Conservation (phyloP, 768 basidiomycete genomes). For the Sistotremastrum niveocremeum region DNA sequence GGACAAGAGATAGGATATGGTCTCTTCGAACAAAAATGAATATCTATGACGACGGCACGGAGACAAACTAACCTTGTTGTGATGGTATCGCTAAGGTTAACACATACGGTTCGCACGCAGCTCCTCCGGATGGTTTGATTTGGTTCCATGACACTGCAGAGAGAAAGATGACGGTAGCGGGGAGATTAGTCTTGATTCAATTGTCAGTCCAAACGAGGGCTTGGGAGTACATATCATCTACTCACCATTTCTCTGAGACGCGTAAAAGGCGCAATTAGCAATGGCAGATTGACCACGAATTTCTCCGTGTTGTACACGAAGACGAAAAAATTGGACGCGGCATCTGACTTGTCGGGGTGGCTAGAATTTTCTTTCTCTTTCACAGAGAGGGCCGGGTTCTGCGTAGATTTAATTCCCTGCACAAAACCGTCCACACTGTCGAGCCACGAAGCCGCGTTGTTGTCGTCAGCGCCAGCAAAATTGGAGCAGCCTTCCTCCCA, state of each 20-base stretch:
- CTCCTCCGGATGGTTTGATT: slow-evolving; percentile 53
- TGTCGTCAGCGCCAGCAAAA: slow-evolving; percentile 24
- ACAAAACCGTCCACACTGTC: slow-evolving; percentile 56
- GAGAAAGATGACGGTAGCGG: slow-evolving; percentile 46
- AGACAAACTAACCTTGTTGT: slow-evolving; percentile 36
- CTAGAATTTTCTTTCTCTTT: slow-evolving; percentile 11
- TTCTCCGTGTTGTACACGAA: slow-evolving; percentile 57
- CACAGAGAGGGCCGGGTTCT: slow-evolving; percentile 6
- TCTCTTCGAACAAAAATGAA: slow-evolving; percentile 1
- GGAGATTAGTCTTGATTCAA: slow-evolving; percentile 36
- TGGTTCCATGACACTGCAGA: slow-evolving; percentile 61
- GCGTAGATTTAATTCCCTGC: slow-evolving; percentile 42
- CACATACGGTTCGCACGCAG: slow-evolving; percentile 61
- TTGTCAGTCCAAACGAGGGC: slow-evolving; percentile 1
- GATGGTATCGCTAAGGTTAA: slow-evolving; percentile 38
- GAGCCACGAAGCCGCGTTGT: slow-evolving; percentile 32
- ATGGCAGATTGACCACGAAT: slow-evolving; percentile 46
- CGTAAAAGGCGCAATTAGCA: slow-evolving; percentile 55
- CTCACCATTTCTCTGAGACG: slow-evolving; percentile 57
- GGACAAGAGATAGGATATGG: slow-evolving; percentile 26
- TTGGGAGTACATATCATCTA: slow-evolving; percentile 10
- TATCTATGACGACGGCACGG: slow-evolving; percentile 7
- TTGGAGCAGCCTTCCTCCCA: slow-evolving; percentile 53
- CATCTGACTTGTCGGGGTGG: slow-evolving; percentile 10
- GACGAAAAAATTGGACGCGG: slow-evolving; percentile 36